Base-by-base conservation (phyloP, 2,329 filamentous ascomycete genomes). In the Coniella lustricola region DNA sequence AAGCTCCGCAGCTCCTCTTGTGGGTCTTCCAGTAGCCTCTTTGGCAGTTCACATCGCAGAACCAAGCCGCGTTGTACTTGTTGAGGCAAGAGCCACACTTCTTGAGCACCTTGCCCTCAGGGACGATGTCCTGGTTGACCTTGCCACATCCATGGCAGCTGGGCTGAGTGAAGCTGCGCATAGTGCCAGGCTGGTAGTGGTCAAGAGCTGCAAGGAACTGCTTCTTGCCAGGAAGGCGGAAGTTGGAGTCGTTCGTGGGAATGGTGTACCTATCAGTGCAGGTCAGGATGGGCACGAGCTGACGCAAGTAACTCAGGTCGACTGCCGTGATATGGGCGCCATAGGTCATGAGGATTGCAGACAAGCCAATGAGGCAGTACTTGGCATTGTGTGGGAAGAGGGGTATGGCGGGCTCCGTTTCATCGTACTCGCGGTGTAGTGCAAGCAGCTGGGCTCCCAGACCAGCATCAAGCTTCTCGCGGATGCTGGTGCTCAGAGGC, bases 381-480 rank as follows among this genome's bases (percentile, higher is more conserved):
- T 55, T 38, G 14, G 50, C 48, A 13, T 31, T 3, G 22, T n/a
- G 12, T n/a, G 17, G 81, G 36, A n/a, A 38, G 5, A 5, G 10
- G 32, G 41, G 16, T 20, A n/a, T 3, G 13, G 33, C 3, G 3
- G 13, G 21, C 21, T 7, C 3, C 21, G 4, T n/a, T 20, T 3
- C 17, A 35, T 17, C 22, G 17, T 4, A 8, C 7, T 31, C 38
- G 21, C 39, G 36, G 34, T 44, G 51, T 35, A 20, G 42, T 12
- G 40, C 33, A 12, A 54, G 44, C 3, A 54, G 35, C 32, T 25
- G 5, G 22, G 34, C 42, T 7, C 49, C 46, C 31, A 49, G 34
- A 42, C 49, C 49, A 22, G 49, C 39, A 44, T 54, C 49, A 17
- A 54, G 49, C 18, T 51, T 53, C 7, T 46, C 18, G 8, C 43